Evolutionary conservation across 192 early-diverging fungal genomes (phyloP), one percentile per base, ranked within the genome.

Genomic region (Mortierella antarctica): DNA sequence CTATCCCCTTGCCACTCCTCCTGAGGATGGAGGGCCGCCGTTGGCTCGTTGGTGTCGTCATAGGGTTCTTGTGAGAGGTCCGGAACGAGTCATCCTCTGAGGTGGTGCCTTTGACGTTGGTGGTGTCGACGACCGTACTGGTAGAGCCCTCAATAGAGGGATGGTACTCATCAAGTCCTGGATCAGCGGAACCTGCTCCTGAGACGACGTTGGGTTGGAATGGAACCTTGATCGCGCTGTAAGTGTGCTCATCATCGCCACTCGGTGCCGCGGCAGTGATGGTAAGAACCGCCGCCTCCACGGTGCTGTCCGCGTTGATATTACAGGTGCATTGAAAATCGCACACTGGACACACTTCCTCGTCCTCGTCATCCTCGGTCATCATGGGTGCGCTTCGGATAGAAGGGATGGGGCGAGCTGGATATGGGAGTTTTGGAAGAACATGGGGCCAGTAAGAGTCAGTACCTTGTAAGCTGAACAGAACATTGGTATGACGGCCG

Each of bases 331-430:
- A 89, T 47, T 87, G 83, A 45, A 71, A 81, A 21, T 89, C 88
- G 57, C 88, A 89, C 0, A 89, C 82, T 12, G 86, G 86, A 57
- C 88, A 89, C 20, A 89, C 81, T 57, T 89, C 88, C 20, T 84
- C 83, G 15, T 88, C 87, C 0, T 69, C 87, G 20, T 86, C 86
- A 10, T 86, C 86, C 5, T 82, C 74, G 0, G 49, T 50, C 31
- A 70, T 42, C n/a, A 46, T 17, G 14, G 66, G 66, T 0, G 40
- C 13, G 39, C 45, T 56, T 52, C 21, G 53, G 18, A 67, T 45
- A 21, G 14, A 41, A 23, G 42, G 41, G 7, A 44, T 41, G 6
- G 65, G 13, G 12, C 63, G 63, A 21, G 15, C 71, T 73, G 46
- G 31, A 31, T 2, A 31, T 31, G 31, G 31, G 31, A 31, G 31